Conservation (phyloP, 176 grass and related monocot species). For the Phoenix roebelenii region DNA sequence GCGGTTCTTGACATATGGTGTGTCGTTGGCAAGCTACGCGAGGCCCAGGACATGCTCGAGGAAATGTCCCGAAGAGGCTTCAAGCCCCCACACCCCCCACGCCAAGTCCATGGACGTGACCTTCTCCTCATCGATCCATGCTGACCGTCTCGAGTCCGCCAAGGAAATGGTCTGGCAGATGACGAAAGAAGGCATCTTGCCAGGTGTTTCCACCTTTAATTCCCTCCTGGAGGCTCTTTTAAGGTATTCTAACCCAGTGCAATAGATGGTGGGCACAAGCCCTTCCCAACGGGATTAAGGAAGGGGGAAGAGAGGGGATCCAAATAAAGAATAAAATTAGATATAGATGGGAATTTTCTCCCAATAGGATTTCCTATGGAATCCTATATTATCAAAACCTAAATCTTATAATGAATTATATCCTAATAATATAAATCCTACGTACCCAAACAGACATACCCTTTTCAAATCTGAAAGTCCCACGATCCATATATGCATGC, state of each 20-base stretch:
- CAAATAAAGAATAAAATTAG: too few species aligned
- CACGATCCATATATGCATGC: too few species aligned
- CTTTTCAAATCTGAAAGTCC: too few species aligned
- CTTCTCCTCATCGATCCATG: conserved; percentile 62
- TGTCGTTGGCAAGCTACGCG: conserved; percentile 64
- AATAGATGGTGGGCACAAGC: conserved; percentile 65
- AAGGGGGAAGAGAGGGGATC: too few species aligned
- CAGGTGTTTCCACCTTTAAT: conserved; percentile 76
- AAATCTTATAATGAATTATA: too few species aligned
- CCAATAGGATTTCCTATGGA: too few species aligned
- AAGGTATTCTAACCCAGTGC: conserved; percentile 45
- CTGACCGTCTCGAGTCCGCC: conserved; percentile 64
- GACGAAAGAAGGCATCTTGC: conserved; percentile 89
- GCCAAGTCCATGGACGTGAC: conserved; percentile 48
- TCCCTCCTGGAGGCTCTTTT: conserved; percentile 79
- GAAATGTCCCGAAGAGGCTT: conserved; percentile 75
- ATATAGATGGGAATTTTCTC: too few species aligned
- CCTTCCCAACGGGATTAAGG: conserved; percentile 30
- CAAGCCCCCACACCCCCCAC: conserved; percentile 30
- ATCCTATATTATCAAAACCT: too few species aligned
- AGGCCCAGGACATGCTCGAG: conserved; percentile 85
- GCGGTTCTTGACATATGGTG: conserved; percentile 85
- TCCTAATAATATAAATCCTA: too few species aligned
- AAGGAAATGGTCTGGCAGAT: conserved; percentile 78
- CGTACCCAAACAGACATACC: too few species aligned